These are phyloP conservation scores for Exophiala dermatitidis DNA, from an alignment of 2,329 filamentous ascomycete species.

Conservation along the genomic window DNA sequence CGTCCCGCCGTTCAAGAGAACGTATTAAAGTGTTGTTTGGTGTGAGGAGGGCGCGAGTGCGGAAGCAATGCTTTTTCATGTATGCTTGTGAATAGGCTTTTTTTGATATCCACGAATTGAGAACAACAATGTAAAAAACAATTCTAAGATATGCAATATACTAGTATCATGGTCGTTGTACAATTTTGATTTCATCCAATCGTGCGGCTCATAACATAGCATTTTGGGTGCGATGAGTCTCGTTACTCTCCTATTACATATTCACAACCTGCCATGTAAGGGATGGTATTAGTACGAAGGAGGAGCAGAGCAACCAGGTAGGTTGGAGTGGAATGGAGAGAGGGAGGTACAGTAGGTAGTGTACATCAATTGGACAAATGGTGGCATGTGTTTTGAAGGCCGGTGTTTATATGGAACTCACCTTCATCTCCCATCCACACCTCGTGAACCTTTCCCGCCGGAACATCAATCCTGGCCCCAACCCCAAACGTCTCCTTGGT, in stretches of 20 bases:
- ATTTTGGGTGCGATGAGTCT: too few species aligned
- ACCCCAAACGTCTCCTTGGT: slow-evolving; percentile 50
- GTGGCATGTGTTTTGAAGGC: too few species aligned
- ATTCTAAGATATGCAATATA: neutral
- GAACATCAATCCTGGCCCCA: slow-evolving; percentile 52
- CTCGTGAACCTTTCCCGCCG: slow-evolving; percentile 50
- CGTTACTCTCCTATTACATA: slow-evolving; percentile 51
- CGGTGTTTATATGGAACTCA: too few species aligned
- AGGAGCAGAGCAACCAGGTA: too few species aligned
- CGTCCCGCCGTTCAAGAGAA: slow-evolving; percentile 86
- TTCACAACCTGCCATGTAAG: slow-evolving; percentile 43
- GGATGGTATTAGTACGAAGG: neutral
- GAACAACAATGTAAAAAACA: slow-evolving; percentile 10
- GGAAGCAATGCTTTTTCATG: neutral
- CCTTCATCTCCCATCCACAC: slow-evolving; percentile 52
- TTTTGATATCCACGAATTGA: slow-evolving; percentile 3
- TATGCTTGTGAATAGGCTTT: neutral
- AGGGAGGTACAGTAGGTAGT: neutral
- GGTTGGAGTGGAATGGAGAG: neutral
- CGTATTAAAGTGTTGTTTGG: slow-evolving; percentile 36
- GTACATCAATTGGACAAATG: too few species aligned
- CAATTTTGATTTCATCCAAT: neutral
- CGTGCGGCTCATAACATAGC: neutral
- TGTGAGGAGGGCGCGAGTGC: neutral
- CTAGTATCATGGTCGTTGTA: neutral